phyloP scores from a whole-genome alignment of 1,284 basidiomycete species.

The Coniferiporia sulphurascens region DNA sequence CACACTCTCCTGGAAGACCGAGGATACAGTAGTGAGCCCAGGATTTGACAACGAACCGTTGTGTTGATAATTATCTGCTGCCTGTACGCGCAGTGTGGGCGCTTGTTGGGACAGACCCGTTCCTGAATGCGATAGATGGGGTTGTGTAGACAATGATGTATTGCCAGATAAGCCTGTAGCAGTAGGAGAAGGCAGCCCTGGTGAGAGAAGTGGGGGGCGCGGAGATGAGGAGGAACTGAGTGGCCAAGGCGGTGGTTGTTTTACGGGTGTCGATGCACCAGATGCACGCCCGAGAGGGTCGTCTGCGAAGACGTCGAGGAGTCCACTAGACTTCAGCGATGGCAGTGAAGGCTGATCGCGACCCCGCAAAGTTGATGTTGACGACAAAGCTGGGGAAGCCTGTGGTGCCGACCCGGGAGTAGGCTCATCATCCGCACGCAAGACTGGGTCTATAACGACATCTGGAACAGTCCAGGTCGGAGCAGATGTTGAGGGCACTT shows the following conservation, averaged over 20 bases:
- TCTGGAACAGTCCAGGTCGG: conserved; percentile 9
- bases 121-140: neutral
- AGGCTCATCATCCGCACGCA: neutral
- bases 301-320: conserved; percentile 42
- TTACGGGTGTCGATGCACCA: conserved; percentile 12
- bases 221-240: conserved; percentile 6
- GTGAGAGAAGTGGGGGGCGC: conserved; percentile 8
- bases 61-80: neutral
- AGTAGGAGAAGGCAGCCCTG: neutral
- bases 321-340: conserved; percentile 66
- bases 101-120: neutral
- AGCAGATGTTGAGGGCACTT: neutral
- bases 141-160: conserved; percentile 4
- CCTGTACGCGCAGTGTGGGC: neutral
- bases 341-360: conserved; percentile 46
- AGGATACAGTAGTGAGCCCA: neutral
- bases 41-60: neutral
- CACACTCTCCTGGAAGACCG: neutral
- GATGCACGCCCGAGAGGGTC: conserved; percentile 7
- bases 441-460: conserved; percentile 12
- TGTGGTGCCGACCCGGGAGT: conserved; percentile 13
- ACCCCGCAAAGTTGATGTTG: conserved; percentile 17
- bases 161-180: neutral
- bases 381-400: conserved; percentile 18
- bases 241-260: neutral